phyloP scores from a whole-genome alignment of 2,329 filamentous ascomycete genomes.

The Penicillium sp. region DNA sequence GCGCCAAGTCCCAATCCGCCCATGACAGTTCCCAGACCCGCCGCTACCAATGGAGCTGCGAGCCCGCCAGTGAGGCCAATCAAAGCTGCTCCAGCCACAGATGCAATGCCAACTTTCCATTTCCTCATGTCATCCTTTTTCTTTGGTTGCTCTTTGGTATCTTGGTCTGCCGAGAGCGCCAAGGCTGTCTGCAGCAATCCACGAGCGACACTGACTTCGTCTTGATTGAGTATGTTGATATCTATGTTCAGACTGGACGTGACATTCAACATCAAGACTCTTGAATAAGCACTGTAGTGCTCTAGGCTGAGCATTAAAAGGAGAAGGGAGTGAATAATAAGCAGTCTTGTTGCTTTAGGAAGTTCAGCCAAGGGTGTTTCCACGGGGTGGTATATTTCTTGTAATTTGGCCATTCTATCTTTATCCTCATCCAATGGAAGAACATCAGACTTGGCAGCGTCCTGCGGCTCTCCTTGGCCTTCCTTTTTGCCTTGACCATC shows the following conservation, averaged over 20 bases:
- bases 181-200: slow-evolving; percentile 74
- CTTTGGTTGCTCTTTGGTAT: slow-evolving; percentile 70
- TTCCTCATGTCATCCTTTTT: slow-evolving; percentile 64
- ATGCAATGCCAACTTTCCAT: slow-evolving; percentile 83
- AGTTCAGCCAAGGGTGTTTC: slow-evolving; percentile 55
- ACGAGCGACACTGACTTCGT: slow-evolving; percentile 73
- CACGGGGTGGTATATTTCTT: slow-evolving; percentile 56
- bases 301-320: slow-evolving; percentile 74
- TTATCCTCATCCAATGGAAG: slow-evolving; percentile 27
- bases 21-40: slow-evolving; percentile 76
- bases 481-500: slow-evolving; percentile 41
- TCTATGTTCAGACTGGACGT: slow-evolving; percentile 70
- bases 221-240: slow-evolving; percentile 61
- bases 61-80: slow-evolving; percentile 81
- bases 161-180: slow-evolving; percentile 73
- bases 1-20: slow-evolving; percentile 73
- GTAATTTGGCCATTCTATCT: slow-evolving; percentile 29
- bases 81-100: slow-evolving; percentile 80
- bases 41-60: slow-evolving; percentile 72
- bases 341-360: slow-evolving; percentile 50
- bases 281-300: slow-evolving; percentile 72
- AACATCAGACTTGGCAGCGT: slow-evolving; percentile 23
- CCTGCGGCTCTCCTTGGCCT: slow-evolving; percentile 26
- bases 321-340: slow-evolving; percentile 71
- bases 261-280: slow-evolving; percentile 68